Conservation (phyloP, 306 rosid species). For the Cucurbita moschata region DNA sequence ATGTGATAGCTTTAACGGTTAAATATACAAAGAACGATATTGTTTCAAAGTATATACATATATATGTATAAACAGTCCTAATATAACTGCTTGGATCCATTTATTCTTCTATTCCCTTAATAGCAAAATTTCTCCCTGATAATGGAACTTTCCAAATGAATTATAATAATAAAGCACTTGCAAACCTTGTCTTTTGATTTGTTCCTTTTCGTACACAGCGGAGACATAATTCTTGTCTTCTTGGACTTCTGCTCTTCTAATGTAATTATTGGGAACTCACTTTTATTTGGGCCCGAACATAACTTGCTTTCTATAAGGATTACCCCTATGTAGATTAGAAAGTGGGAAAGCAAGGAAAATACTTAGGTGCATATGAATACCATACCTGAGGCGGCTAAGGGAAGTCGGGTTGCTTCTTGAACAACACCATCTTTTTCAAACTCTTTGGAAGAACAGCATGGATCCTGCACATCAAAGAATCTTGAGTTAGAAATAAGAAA, state of each 20-base stretch:
- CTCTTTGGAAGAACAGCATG: conserved; percentile 12
- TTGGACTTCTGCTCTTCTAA: conserved; percentile 16
- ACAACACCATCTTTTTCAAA: conserved; percentile 21
- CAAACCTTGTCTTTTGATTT: conserved; percentile 32
- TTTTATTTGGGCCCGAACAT: conserved; percentile 1
- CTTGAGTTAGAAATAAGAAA: not conserved
- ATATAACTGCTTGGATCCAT: not conserved
- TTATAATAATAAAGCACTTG: conserved; percentile 5
- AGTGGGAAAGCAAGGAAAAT: not conserved
- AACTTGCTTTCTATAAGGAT: conserved; percentile 20
- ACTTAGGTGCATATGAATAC: not conserved
- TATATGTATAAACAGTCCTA: not conserved
- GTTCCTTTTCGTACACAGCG: conserved; percentile 32
- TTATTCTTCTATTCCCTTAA: not conserved
- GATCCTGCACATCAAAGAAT: conserved; percentile 31
- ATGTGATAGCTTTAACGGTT: not conserved
- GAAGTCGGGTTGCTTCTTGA: conserved; percentile 18
- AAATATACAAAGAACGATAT: too few species aligned
- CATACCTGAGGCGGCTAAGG: not conserved
- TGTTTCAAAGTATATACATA: too few species aligned
- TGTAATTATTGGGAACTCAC: conserved; percentile 10
- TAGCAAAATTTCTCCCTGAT: not conserved
- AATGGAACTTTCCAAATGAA: not conserved
- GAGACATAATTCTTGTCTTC: conserved; percentile 13
- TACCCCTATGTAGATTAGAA: conserved; percentile 3